These are phyloP conservation scores for Ammopiptanthus mongolicus DNA, from an alignment of 306 rosid species.

Conservation along the genomic window DNA sequence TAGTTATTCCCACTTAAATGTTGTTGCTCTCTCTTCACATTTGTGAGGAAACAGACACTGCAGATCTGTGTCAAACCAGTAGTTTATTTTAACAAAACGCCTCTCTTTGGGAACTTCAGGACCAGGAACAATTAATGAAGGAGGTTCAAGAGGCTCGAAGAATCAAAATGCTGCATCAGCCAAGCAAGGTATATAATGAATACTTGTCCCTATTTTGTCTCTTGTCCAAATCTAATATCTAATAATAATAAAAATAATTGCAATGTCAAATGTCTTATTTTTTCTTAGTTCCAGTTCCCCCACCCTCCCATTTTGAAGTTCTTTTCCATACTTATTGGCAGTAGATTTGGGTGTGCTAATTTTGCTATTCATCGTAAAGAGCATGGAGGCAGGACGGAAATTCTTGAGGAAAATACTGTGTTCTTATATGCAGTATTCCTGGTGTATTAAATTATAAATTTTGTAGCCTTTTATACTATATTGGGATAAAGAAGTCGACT, in stretches of 20 bases:
- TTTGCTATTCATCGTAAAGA: not conserved
- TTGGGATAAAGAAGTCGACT: not conserved
- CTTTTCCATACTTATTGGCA: not conserved
- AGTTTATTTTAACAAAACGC: constrained; percentile 10
- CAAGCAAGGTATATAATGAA: constrained; percentile 70
- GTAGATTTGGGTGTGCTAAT: not conserved
- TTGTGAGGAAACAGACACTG: not conserved
- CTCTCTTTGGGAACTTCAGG: constrained; percentile 45
- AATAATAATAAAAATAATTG: not conserved
- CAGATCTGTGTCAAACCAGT: not conserved
- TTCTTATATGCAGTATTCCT: not conserved
- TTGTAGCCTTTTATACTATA: not conserved
- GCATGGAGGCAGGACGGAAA: not conserved
- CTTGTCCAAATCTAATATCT: not conserved
- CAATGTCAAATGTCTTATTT: not conserved
- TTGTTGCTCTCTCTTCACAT: constrained; percentile 1
- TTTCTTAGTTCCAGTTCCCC: not conserved
- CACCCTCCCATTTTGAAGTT: not conserved
- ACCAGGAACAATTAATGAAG: constrained; percentile 87
- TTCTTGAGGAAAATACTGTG: not conserved
- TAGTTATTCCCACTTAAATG: not conserved
- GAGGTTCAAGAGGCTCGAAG: constrained; percentile 99
- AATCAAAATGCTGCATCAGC: constrained; percentile 98
- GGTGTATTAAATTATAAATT: not conserved
- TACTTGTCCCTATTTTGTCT: not conserved